Conservation (phyloP, 495 filamentous ascomycete species). For the Penicillium dipodomyicola region DNA sequence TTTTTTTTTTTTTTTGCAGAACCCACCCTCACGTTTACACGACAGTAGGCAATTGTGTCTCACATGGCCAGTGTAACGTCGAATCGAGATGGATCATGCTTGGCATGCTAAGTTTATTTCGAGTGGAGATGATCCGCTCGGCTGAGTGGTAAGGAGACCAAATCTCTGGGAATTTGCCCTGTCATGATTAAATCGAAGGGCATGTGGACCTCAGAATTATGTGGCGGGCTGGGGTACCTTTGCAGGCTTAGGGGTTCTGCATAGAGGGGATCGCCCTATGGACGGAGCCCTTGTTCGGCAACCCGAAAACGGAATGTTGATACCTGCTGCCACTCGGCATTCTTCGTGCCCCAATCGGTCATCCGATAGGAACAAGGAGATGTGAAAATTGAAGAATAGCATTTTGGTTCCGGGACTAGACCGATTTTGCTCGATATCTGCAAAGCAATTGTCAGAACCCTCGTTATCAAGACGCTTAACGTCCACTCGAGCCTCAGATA, state of each 20-base stretch:
- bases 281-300: conserved; percentile 13
- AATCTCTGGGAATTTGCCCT: conserved; percentile 10
- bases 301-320: conserved; percentile 28
- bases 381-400: background rate
- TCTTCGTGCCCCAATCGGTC: background rate
- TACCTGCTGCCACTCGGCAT: background rate
- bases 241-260: conserved; percentile 3
- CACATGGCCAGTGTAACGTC: conserved; percentile 24
- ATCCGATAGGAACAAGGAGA: background rate
- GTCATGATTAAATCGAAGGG: background rate
- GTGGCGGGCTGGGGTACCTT: conserved; percentile 4
- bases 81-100: conserved; percentile 11
- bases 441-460: background rate
- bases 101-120: conserved; percentile 8
- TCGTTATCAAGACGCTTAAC: conserved; percentile 6
- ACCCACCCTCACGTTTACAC: conserved; percentile 17
- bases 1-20: conserved; percentile 3
- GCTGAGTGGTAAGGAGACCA: conserved; percentile 16
- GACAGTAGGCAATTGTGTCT: conserved; percentile 12
- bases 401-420: background rate
- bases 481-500: background rate
- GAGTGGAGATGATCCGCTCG: conserved; percentile 13
- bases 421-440: background rate
- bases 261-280: conserved; percentile 9
- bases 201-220: conserved; percentile 10